These are phyloP conservation scores for Dactylonectria macrodidyma DNA, from an alignment of 2,329 filamentous ascomycete species.

Conservation along the genomic window DNA sequence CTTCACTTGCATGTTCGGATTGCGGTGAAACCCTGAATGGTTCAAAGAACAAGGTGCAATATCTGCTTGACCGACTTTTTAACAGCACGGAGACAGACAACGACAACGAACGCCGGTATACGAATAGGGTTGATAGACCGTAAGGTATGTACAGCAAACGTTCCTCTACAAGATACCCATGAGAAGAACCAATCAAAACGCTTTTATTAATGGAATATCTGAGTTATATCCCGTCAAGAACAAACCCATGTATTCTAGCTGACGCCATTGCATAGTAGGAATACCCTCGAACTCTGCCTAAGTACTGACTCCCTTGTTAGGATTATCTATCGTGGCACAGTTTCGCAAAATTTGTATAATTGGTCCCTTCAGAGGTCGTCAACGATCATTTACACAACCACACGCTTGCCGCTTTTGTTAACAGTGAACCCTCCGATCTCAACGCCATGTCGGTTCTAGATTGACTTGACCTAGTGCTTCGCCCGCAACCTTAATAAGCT, in stretches of 20 bases:
- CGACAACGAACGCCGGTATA: neutral
- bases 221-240: neutral
- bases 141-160: neutral
- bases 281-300: constrained; percentile 92
- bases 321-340: constrained; percentile 90
- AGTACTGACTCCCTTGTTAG: constrained; percentile 92
- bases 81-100: neutral
- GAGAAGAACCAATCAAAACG: neutral
- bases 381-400: constrained; percentile 13
- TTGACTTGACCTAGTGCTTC: constrained; percentile 90
- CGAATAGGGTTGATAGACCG: neutral
- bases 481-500: constrained; percentile 91
- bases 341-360: constrained; percentile 2
- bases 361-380: constrained; percentile 3
- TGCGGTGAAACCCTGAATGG: too few species aligned
- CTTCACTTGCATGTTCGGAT: too few species aligned
- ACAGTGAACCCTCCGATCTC: constrained; percentile 98
- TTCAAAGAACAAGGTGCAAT: too few species aligned
- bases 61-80: too few species aligned
- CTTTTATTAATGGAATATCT: neutral
- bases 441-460: constrained; percentile 87
- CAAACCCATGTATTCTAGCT: neutral
- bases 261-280: constrained; percentile 62
- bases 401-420: constrained; percentile 5
- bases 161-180: neutral